A percentile compares a stretch with the other conserved stretches of the same genome.
Conservation (phyloP, 1,284 basidiomycete species). For the Moesziomyces globuligerus region DNA sequence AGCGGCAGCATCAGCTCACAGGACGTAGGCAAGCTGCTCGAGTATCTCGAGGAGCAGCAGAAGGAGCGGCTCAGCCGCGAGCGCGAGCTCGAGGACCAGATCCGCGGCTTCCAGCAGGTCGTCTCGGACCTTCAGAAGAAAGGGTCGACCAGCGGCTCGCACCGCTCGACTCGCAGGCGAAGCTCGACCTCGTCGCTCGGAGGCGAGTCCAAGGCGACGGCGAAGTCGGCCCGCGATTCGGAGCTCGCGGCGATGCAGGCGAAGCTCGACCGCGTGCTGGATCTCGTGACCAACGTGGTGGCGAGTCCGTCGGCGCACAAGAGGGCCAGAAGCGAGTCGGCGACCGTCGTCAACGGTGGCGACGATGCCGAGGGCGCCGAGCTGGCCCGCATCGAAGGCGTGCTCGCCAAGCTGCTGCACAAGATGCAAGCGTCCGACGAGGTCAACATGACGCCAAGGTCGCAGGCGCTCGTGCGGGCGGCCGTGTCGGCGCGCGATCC, state of each 20-base stretch:
- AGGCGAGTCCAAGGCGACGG: conserved; percentile 23
- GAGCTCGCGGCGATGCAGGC: conserved; percentile 56
- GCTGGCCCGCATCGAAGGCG: conserved; percentile 37
- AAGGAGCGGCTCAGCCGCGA: conserved; percentile 37
- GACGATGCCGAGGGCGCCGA: conserved; percentile 27
- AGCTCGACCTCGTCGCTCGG: conserved; percentile 15
- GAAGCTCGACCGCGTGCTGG: conserved; percentile 55
- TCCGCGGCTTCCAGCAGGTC: conserved; percentile 48
- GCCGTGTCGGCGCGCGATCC: conserved; percentile 24
- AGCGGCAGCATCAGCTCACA: conserved; percentile 48
- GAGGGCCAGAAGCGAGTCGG: conserved; percentile 31
- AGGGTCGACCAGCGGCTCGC: conserved; percentile 23
- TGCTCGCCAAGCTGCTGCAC: conserved; percentile 38
- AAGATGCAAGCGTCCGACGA: conserved; percentile 39
- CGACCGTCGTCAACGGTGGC: conserved; percentile 1
- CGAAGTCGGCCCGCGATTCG: conserved; percentile 19
- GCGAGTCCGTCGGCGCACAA: conserved; percentile 23
- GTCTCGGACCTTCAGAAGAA: conserved; percentile 47
- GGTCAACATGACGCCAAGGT: conserved; percentile 25
- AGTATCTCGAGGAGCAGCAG: conserved; percentile 54
- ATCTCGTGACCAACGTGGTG: conserved; percentile 49
- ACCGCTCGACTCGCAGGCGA: conserved; percentile 9
- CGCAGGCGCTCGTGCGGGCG: conserved; percentile 22
- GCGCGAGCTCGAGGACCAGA: conserved; percentile 48
- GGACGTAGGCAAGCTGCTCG: conserved; percentile 51